phyloP scores from a whole-genome alignment of 805 yeast genomes.

The Saccharomycopsis synnaedendra region DNA sequence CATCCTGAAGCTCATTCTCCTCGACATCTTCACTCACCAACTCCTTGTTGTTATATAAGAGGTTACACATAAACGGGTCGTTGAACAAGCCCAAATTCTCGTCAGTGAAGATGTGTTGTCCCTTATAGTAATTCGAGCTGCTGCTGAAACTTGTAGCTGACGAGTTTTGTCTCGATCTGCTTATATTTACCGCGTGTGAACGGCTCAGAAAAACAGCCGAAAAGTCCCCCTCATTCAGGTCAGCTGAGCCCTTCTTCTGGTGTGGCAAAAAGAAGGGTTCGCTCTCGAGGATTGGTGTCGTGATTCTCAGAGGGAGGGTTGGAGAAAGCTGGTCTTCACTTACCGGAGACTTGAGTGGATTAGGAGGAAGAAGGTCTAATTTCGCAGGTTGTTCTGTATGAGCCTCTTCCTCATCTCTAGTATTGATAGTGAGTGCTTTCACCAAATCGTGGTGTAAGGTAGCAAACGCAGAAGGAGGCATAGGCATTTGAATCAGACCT shows the following conservation, averaged over 20 bases:
- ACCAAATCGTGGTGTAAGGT: constrained; percentile 2
- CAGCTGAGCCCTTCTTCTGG: background rate
- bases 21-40: background rate
- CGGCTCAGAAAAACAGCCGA: background rate
- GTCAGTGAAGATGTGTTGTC: background rate
- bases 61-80: constrained; percentile 6
- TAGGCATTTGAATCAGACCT: background rate
- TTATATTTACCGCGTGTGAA: background rate
- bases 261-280: constrained; percentile 5
- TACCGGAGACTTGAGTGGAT: constrained; percentile 12
- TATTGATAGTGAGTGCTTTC: constrained; percentile 1
- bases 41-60: constrained; percentile 4
- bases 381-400: background rate
- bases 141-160: constrained; percentile 13
- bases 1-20: constrained; percentile 4
- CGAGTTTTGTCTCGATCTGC: constrained; percentile 14
- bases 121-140: background rate
- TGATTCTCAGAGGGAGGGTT: constrained; percentile 11
- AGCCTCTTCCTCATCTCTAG: background rate
- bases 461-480: background rate
- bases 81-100: background rate
- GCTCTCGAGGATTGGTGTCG: constrained; percentile 12
- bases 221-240: background rate
- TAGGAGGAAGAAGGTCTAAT: constrained; percentile 15
- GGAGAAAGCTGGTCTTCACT: constrained; percentile 14